Evolutionary conservation across 2,329 filamentous ascomycete species (phyloP).

Genomic region (Incumbomyces delicatus): DNA sequence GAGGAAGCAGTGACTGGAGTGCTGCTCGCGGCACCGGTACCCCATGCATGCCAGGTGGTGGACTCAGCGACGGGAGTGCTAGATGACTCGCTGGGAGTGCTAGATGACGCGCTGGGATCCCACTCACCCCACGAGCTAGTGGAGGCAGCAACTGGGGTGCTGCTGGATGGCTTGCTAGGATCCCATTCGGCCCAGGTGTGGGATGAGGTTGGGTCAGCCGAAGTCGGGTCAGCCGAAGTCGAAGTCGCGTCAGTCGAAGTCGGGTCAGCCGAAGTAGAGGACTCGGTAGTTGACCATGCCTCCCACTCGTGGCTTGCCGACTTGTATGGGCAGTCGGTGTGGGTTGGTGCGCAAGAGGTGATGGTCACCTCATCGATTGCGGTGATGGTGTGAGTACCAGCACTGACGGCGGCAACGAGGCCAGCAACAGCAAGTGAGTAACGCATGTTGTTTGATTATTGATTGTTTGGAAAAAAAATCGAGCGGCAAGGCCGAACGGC

Average conservation of each 20-base stretch:
- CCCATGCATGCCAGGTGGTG: conserved; percentile 2
- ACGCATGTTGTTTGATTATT: conserved; percentile 17
- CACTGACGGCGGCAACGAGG: conserved; percentile 23
- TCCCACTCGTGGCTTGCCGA: conserved; percentile 3
- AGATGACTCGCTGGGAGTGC: neutral
- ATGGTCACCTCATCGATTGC: conserved; percentile 51
- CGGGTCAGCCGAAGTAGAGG: neutral
- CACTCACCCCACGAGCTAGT: conserved; percentile 8
- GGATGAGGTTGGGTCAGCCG: neutral
- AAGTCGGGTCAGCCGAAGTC: neutral
- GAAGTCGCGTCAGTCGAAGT: too few relatives aligned
- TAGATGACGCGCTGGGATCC: neutral
- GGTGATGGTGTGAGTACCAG: conserved; percentile 39
- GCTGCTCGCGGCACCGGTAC: neutral
- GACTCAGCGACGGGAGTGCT: too few relatives aligned
- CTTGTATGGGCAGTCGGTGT: conserved; percentile 46
- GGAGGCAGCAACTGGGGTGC: neutral
- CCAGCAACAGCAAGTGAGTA: conserved; percentile 27
- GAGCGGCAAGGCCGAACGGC: conserved; percentile 9
- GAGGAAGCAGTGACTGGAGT: conserved; percentile 8
- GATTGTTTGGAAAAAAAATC: conserved; percentile 9
- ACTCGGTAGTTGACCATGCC: neutral
- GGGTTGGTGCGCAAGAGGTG: conserved; percentile 51
- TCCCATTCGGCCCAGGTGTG: neutral
- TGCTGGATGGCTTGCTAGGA: conserved; percentile 2